These are phyloP conservation scores for Croton setiger DNA, from an alignment of 441 rosid species.

Conservation along the genomic window DNA sequence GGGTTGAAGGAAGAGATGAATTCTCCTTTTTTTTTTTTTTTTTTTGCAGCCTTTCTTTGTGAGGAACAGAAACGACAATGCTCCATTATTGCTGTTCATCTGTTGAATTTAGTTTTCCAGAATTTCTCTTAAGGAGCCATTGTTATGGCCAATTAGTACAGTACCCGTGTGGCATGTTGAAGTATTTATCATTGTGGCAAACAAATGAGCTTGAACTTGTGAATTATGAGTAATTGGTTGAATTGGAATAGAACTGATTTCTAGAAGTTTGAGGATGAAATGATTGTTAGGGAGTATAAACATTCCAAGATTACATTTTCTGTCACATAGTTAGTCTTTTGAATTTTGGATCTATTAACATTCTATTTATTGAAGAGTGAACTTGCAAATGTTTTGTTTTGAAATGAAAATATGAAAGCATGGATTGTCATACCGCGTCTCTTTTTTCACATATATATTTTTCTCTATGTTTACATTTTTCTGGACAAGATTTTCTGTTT, in stretches of 20 bases:
- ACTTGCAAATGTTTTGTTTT: too few relatives aligned
- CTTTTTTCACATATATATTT: too few relatives aligned
- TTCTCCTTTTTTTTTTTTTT: neutral
- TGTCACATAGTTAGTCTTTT: neutral
- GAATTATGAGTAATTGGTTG: neutral
- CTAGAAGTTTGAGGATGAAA: neutral
- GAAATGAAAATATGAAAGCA: too few relatives aligned
- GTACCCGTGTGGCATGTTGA: too few relatives aligned
- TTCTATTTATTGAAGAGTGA: neutral
- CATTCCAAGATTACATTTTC: neutral
- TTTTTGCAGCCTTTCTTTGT: neutral
- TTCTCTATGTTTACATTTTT: too few relatives aligned
- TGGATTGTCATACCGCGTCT: too few relatives aligned
- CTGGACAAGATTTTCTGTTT: too few relatives aligned
- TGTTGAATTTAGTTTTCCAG: too few relatives aligned
- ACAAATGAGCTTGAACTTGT: neutral
- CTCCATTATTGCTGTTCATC: neutral
- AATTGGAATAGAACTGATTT: neutral
- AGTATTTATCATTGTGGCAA: neutral
- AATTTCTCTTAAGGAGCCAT: too few relatives aligned
- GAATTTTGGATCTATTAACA: neutral
- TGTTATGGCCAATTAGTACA: too few relatives aligned
- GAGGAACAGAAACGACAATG: neutral
- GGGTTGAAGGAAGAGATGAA: neutral
- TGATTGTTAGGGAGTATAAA: neutral